Evolutionary conservation across 1,139 yeast genomes (phyloP).

Genomic region (Lodderomyces pseudojiufengensis): DNA sequence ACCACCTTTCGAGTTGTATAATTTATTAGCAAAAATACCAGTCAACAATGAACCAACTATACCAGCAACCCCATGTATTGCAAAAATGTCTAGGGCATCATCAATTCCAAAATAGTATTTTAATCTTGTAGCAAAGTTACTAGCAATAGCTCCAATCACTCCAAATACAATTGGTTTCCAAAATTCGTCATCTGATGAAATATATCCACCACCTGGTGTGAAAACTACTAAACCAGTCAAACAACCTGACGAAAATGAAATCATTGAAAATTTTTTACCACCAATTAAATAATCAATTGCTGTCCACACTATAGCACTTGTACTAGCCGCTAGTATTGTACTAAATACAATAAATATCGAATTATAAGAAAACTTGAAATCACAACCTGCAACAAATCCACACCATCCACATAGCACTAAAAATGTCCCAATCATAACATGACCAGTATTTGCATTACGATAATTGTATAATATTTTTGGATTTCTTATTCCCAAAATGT

Average conservation of each 20-base stretch:
- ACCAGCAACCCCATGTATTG: slow-evolving; percentile 46
- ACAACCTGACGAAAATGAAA: slow-evolving; percentile 41
- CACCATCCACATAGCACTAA: slow-evolving; percentile 41
- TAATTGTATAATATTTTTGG: slow-evolving; percentile 37
- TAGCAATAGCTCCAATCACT: slow-evolving; percentile 32
- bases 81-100: slow-evolving; percentile 46
- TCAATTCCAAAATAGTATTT: slow-evolving; percentile 39
- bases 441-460: slow-evolving; percentile 35
- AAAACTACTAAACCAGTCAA: slow-evolving; percentile 44
- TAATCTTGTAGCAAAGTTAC: slow-evolving; percentile 40
- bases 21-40: slow-evolving; percentile 38
- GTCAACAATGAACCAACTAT: slow-evolving; percentile 41
- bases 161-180: slow-evolving; percentile 46
- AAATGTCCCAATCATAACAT: slow-evolving; percentile 52
- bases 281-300: slow-evolving; percentile 35
- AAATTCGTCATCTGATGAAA: slow-evolving; percentile 33
- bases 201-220: slow-evolving; percentile 47
- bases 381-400: slow-evolving; percentile 46
- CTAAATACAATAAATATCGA: slow-evolving; percentile 35
- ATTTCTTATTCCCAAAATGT: slow-evolving; percentile 53
- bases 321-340: slow-evolving; percentile 33
- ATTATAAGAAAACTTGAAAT: slow-evolving; percentile 34
- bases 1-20: slow-evolving; percentile 40
- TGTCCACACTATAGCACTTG: slow-evolving; percentile 38
- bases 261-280: slow-evolving; percentile 29